Conservation (phyloP, 2,329 filamentous ascomycete species). For the Didymella segeticola region DNA sequence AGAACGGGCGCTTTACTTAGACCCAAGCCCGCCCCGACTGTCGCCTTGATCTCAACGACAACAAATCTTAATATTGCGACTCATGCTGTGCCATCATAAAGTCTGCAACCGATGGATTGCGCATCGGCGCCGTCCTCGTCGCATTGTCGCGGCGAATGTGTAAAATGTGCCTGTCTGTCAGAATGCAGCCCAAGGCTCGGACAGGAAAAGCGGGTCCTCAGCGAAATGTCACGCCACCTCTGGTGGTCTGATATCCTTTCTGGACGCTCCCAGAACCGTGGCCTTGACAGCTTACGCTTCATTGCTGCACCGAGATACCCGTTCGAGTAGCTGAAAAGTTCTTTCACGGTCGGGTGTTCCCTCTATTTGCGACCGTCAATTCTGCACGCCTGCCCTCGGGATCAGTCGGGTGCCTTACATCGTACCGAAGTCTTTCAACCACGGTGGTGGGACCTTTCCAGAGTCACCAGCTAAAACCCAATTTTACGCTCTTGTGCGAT, state of each 20-base stretch:
- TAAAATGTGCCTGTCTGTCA: conserved; percentile 3
- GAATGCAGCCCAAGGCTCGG: conserved; percentile 13
- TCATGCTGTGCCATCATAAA: conserved; percentile 9
- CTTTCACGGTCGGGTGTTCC: conserved; percentile 16
- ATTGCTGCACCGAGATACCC: conserved; percentile 25
- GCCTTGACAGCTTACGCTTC: conserved; percentile 18
- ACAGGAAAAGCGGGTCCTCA: conserved; percentile 20
- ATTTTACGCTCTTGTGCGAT: conserved; percentile 21
- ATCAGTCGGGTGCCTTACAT: conserved; percentile 12
- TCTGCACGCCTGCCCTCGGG: conserved; percentile 17
- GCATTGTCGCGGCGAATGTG: conserved; percentile 6
- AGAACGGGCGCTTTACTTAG: not conserved
- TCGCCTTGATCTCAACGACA: not conserved
- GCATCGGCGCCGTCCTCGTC: conserved; percentile 4
- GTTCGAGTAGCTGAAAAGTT: conserved; percentile 22
- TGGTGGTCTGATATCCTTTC: conserved; percentile 41
- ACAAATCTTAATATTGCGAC: not conserved
- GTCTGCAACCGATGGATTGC: not conserved
- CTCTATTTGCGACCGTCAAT: conserved; percentile 22
- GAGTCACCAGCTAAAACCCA: conserved; percentile 23
- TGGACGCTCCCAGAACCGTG: conserved; percentile 16
- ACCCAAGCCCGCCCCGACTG: conserved; percentile 1
- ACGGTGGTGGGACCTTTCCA: conserved; percentile 11
- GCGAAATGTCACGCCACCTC: conserved; percentile 44
- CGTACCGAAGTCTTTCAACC: conserved; percentile 12